Percentiles rank a stretch among this genome's conserved stretches.
Conservation (phyloP, 2,329 filamentous ascomycete genomes). For the Sporothrix curviconia region DNA sequence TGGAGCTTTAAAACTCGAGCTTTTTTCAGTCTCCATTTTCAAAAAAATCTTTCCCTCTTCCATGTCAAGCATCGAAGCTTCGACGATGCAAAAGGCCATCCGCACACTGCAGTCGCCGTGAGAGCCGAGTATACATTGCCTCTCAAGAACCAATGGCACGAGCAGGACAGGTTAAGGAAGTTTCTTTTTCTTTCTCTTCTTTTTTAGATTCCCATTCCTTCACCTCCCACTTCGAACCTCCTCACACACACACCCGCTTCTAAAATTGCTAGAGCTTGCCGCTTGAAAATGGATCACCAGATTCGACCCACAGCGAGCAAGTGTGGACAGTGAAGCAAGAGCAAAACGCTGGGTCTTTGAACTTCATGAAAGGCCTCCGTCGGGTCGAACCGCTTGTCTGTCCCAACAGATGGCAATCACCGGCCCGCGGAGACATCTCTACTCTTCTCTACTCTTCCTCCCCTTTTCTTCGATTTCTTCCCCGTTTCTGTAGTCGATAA, state of each 20-base stretch:
- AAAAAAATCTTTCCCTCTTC: constrained; percentile 3
- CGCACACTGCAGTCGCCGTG: not conserved
- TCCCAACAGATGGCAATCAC: constrained; percentile 11
- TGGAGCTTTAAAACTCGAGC: not conserved
- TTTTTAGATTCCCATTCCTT: not conserved
- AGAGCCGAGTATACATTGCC: not conserved
- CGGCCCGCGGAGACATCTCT: constrained; percentile 31
- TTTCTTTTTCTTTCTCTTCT: not conserved
- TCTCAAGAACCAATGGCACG: not conserved
- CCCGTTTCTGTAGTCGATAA: not conserved
- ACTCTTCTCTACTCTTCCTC: not conserved
- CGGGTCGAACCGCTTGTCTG: constrained; percentile 19
- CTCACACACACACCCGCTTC: constrained; percentile 37
- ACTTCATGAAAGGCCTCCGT: constrained; percentile 19
- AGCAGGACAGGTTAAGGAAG: no score
- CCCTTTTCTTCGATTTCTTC: no score
- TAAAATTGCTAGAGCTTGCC: constrained; percentile 62
- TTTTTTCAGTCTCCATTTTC: not conserved
- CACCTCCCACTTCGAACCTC: not conserved
- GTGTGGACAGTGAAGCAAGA: constrained; percentile 67
- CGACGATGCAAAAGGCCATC: not conserved
- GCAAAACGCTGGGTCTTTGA: constrained; percentile 25
- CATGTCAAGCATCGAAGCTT: not conserved
- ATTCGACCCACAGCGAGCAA: constrained; percentile 47
- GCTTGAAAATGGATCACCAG: constrained; percentile 34